phyloP scores from a whole-genome alignment of 2,329 filamentous ascomycete species.

The Tricladium varicosporioides region DNA sequence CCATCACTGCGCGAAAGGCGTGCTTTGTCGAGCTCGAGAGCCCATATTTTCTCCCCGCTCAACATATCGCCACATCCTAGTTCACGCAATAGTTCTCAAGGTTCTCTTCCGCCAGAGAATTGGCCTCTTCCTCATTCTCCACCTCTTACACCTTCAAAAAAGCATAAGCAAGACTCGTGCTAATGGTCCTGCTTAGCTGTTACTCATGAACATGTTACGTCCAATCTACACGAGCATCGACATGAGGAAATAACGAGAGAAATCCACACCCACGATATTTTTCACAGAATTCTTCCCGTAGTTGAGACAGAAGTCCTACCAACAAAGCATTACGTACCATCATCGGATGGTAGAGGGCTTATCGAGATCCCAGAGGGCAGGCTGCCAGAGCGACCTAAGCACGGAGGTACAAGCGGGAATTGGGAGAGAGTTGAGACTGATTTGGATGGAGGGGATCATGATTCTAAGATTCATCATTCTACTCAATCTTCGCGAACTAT shows the following conservation, averaged over 20 bases:
- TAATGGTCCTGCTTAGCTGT: constrained; percentile 40
- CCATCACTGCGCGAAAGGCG: neutral
- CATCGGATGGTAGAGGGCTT: constrained; percentile 40
- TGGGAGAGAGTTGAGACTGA: constrained; percentile 16
- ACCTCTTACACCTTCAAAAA: neutral
- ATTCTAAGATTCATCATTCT: neutral
- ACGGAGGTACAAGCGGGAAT: constrained; percentile 9
- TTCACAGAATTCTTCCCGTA: constrained; percentile 51
- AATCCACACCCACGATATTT: constrained; percentile 52
- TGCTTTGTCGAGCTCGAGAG: constrained; percentile 3
- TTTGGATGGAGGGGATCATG: constrained; percentile 3
- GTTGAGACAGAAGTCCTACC: constrained; percentile 52
- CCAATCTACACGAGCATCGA: constrained; percentile 43
- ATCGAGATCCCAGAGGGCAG: constrained; percentile 45
- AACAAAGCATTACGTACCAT: constrained; percentile 43
- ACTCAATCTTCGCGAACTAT: neutral
- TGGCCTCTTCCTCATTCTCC: constrained; percentile 14
- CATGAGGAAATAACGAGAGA: constrained; percentile 49
- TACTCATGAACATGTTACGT: constrained; percentile 46
- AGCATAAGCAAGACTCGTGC: constrained; percentile 16
- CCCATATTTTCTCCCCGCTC: constrained; percentile 8
- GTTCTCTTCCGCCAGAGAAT: constrained; percentile 17
- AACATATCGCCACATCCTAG: constrained; percentile 16
- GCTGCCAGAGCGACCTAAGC: constrained; percentile 33
- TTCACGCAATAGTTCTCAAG: neutral